These are phyloP conservation scores for Leptographium procerum DNA, from an alignment of 2,329 filamentous ascomycete species.

Conservation along the genomic window DNA sequence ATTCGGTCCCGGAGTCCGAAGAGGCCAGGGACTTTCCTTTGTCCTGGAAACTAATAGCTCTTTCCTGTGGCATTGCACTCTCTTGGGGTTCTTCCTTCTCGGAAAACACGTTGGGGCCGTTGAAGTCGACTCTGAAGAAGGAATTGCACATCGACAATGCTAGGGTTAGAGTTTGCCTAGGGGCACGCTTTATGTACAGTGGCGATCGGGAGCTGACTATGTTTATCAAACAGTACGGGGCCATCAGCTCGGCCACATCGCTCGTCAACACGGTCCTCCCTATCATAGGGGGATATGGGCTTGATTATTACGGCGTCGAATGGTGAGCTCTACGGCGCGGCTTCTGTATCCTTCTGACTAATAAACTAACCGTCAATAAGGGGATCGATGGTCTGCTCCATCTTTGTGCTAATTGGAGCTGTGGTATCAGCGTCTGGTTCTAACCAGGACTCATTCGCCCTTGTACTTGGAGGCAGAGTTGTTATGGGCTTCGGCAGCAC, in stretches of 20 bases:
- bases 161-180: not conserved
- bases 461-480: slow-evolving; percentile 14
- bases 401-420: slow-evolving; percentile 15
- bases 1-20: not conserved
- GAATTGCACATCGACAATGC: slow-evolving; percentile 16
- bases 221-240: slow-evolving; percentile 13
- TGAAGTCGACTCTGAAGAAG: slow-evolving; percentile 13
- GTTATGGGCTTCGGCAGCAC: slow-evolving; percentile 19
- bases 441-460: slow-evolving; percentile 14
- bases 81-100: slow-evolving; percentile 18
- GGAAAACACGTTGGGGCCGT: slow-evolving; percentile 16
- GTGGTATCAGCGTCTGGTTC: slow-evolving; percentile 15
- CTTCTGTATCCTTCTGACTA: too few species aligned
- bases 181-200: too few species aligned
- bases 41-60: slow-evolving; percentile 15
- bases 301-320: slow-evolving; percentile 18
- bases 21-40: slow-evolving; percentile 14
- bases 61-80: slow-evolving; percentile 13
- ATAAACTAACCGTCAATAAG: not conserved
- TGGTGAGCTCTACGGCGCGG: slow-evolving; percentile 9
- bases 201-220: too few species aligned
- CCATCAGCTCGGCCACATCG: slow-evolving; percentile 15
- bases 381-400: slow-evolving; percentile 15
- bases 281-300: slow-evolving; percentile 16
- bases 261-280: slow-evolving; percentile 17